Base-by-base conservation (phyloP, 2,329 filamentous ascomycete genomes). In the Whalleya microplaca region DNA sequence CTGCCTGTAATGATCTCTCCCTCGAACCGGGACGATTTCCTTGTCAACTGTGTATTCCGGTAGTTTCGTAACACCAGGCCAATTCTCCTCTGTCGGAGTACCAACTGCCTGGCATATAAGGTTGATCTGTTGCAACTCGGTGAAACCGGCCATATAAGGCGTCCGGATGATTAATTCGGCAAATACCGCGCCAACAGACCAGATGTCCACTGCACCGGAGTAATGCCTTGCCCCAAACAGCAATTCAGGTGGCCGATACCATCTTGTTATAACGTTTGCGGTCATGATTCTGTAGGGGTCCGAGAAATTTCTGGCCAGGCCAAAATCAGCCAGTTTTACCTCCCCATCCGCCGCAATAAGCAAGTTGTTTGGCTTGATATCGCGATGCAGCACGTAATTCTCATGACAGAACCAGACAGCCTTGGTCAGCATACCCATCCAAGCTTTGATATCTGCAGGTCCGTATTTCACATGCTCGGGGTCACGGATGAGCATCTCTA, bases 361-460 rank as follows among this genome's bases (percentile, higher is more conserved):
- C 75, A 98, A 79, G 78, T 99, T 99, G 84, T 98, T 98, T 46
- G 94, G 94, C 77, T 99, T 99, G 80, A 99, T 98, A 79, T 99
- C 95, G 66, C 95, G 91, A 76, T 99, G 95, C 27, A 99, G 82
- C 18, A 99, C 85, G 67, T 89, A 94, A 73, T 95, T 96, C 71
- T 93, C 91, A 75, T 99, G 95, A 75, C 95, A 98, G 80, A 96
- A 99, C 88, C 92, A 96, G 23, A 98, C 86, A 21, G 90, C 95
- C 42, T 94, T 87, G 23, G 84, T 85, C n/a, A 98, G 83, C 95
- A 98, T 98, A 62, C 90, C 91, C 88, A 97, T 96, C 95, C 95
- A 99, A 16, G 92, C 90, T 74, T 99, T 99, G 74, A 98, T 92
- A 73, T 99, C 95, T 18, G 91, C 90, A 10, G 86, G 85, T 59